These are phyloP conservation scores for Trichoderma harzianum DNA, from an alignment of 2,329 filamentous ascomycete species.

Conservation along the genomic window DNA sequence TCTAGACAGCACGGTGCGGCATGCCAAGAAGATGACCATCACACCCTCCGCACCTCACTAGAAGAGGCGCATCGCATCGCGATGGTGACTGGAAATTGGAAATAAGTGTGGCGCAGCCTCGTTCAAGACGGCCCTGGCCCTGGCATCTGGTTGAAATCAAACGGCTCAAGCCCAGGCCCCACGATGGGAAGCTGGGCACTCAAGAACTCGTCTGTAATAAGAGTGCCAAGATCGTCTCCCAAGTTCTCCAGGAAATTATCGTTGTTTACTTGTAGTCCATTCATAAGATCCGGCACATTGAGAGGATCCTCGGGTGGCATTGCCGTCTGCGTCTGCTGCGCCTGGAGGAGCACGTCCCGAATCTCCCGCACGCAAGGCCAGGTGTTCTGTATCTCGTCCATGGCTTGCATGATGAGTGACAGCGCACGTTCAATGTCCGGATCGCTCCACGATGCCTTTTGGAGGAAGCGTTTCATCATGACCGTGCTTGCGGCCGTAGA, in stretches of 20 bases:
- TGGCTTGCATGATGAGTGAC: conserved; percentile 46
- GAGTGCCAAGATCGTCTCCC: conserved; percentile 32
- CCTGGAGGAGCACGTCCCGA: conserved; percentile 32
- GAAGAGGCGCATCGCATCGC: not conserved
- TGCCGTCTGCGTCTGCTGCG: conserved; percentile 30
- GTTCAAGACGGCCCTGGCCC: conserved; percentile 14
- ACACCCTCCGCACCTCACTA: not conserved
- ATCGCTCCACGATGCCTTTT: conserved; percentile 39
- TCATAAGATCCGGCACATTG: conserved; percentile 33
- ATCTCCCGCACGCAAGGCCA: conserved; percentile 47
- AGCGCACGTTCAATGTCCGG: conserved; percentile 48
- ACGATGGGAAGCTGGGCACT: conserved; percentile 32
- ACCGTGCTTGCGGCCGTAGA: conserved; percentile 46
- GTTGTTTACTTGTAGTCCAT: conserved; percentile 29
- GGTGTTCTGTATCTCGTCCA: conserved; percentile 50
- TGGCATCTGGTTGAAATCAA: conserved; percentile 31
- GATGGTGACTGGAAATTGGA: not conserved
- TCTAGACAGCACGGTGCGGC: too few species aligned
- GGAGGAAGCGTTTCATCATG: conserved; percentile 45
- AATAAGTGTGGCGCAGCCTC: not conserved
- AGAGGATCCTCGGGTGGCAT: conserved; percentile 33
- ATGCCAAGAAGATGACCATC: too few species aligned
- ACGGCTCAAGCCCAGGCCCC: conserved; percentile 27
- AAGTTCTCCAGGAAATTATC: conserved; percentile 29
- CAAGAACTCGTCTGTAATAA: conserved; percentile 35